Evolutionary conservation across 2,329 filamentous ascomycete species (phyloP), one percentile per base, ranked within the genome.

Genomic region (Chaetothyriales sp.): DNA sequence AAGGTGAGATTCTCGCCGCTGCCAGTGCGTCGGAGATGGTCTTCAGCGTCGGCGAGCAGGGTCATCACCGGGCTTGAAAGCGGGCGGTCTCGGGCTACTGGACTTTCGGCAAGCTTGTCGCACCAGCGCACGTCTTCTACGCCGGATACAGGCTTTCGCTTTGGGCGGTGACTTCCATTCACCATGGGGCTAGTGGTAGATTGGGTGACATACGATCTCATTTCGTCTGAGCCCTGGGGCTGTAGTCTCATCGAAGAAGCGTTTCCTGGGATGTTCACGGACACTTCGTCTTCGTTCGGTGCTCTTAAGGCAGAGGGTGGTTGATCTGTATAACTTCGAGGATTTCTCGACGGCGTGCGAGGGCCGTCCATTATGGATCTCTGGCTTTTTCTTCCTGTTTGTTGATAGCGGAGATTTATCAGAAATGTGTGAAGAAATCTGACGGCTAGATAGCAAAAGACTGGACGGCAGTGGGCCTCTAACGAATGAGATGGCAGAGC

Each of bases 231-330:
- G 29, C 61, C 65, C 8, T 67, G 67, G 5, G 71, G 70, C 25
- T 75, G 59, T 54, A 75, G 59, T 40, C 71, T 67, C 69, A 74
- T 70, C 0, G 72, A 71, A 7, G 67, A 62, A 20, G 65, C 64
- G 60, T 68, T 65, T 10, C 63, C 61, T 43, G 50, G 64, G 59
- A 48, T 61, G 53, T 22, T 65, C 61, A 47, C 65, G 61, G 51
- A 67, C 53, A 48, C 62, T 44, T 49, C 64, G 51, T 54, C 67
- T 61, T 56, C 64, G 57, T 44, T 66, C 62, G 54, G 50, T 40
- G 52, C 50, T 28, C 58, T 50, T 33, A 60, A 56, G 57, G 72
- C 72, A 5, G 67, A 65, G 19, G 70, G 70, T 20, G 70, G 69
- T 49, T 67, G 68, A n/a, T 72, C 70, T 46, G 64, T 63, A 49